These are phyloP conservation scores for Nemania bipapillata DNA, from an alignment of 2,329 filamentous ascomycete genomes.

Conservation along the genomic window DNA sequence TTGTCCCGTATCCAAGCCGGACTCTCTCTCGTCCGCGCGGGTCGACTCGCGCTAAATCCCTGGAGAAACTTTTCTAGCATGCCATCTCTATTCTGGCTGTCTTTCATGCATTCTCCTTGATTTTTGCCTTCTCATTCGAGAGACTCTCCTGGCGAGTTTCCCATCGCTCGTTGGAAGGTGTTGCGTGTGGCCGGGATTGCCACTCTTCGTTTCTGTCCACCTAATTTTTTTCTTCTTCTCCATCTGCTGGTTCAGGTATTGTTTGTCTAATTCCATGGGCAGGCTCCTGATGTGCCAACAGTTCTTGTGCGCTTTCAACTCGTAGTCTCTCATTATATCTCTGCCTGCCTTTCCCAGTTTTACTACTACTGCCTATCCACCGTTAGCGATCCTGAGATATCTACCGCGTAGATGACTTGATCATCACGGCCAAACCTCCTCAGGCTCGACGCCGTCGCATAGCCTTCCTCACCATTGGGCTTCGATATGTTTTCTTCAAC, in stretches of 20 bases:
- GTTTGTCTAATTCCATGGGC: slow-evolving; percentile 59
- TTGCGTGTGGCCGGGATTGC: slow-evolving; percentile 44
- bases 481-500: slow-evolving; percentile 44
- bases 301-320: slow-evolving; percentile 45
- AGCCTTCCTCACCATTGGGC: slow-evolving; percentile 40
- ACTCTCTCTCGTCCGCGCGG: slow-evolving; percentile 50
- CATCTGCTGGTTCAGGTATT: slow-evolving; percentile 56
- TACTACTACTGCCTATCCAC: slow-evolving; percentile 41
- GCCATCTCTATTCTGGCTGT: slow-evolving; percentile 43
- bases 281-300: slow-evolving; percentile 49
- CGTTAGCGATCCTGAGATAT: slow-evolving; percentile 48
- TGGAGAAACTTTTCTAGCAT: slow-evolving; percentile 41
- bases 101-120: slow-evolving; percentile 47
- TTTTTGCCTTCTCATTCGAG: slow-evolving; percentile 50
- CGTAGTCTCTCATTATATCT: slow-evolving; percentile 45
- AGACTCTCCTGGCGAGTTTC: slow-evolving; percentile 49
- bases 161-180: slow-evolving; percentile 45
- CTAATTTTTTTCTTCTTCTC: slow-evolving; percentile 44
- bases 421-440: slow-evolving; percentile 49
- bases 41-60: slow-evolving; percentile 43
- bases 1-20: slow-evolving; percentile 42
- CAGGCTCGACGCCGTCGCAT: slow-evolving; percentile 49
- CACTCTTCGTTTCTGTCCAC: slow-evolving; percentile 52
- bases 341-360: slow-evolving; percentile 30
- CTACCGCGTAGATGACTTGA: slow-evolving; percentile 59